Evolutionary conservation across 2,329 filamentous ascomycete genomes (phyloP).

Genomic region (Acrodontium crateriforme): DNA sequence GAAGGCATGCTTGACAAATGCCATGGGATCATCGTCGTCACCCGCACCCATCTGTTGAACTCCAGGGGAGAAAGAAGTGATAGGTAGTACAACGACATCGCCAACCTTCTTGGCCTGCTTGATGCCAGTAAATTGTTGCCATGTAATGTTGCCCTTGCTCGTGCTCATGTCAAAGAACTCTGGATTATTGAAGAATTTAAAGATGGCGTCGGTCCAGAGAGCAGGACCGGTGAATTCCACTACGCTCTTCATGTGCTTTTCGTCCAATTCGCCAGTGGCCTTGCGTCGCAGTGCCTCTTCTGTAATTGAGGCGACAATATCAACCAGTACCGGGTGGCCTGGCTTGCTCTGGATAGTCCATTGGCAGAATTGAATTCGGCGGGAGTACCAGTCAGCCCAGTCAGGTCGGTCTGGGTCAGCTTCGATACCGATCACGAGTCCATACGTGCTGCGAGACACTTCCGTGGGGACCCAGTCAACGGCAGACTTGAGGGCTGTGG

Average conservation of each 20-base stretch:
- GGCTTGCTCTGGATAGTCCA: conserved; percentile 97
- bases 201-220: conserved; percentile 84
- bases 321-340: conserved; percentile 79
- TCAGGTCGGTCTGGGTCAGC: conserved; percentile 86
- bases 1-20: conserved; percentile 94
- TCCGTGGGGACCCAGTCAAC: conserved; percentile 73
- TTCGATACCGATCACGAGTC: conserved; percentile 87
- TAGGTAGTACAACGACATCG: conserved; percentile 84
- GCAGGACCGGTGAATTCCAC: conserved; percentile 92
- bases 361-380: conserved; percentile 94
- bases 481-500: conserved; percentile 67
- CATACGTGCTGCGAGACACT: conserved; percentile 64
- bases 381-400: conserved; percentile 92
- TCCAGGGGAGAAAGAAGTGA: conserved; percentile 93
- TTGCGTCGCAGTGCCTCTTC: conserved; percentile 66
- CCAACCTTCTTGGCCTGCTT: conserved; percentile 71
- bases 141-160: conserved; percentile 63
- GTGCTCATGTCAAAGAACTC: conserved; percentile 71
- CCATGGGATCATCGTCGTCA: conserved; percentile 83
- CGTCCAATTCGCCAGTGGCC: conserved; percentile 48
- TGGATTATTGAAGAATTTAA: conserved; percentile 85
- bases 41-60: conserved; percentile 85
- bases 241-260: conserved; percentile 50
- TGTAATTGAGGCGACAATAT: conserved; percentile 77
- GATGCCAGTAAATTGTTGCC: conserved; percentile 81